Evolutionary conservation across 345 rosid genomes (phyloP).

Genomic region (Limnanthes douglasii): DNA sequence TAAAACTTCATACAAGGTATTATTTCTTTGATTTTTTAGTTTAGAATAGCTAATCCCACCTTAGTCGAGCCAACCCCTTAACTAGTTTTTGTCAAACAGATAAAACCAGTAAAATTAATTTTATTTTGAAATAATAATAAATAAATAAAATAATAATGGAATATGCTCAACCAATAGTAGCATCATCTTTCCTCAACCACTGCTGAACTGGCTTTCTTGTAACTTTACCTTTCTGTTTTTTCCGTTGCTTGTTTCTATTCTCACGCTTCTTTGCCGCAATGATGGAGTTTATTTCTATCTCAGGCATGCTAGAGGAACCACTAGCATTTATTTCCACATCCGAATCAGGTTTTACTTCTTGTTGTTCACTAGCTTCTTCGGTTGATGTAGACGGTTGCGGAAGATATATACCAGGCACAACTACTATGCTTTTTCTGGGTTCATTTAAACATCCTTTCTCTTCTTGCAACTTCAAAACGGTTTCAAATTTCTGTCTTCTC

Average conservation of each 20-base stretch:
- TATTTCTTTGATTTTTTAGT: too few relatives aligned
- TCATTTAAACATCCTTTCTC: slow-evolving; percentile 58
- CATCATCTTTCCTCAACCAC: slow-evolving; percentile 30
- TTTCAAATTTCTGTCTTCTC: slow-evolving; percentile 57
- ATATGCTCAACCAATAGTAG: slow-evolving; percentile 8
- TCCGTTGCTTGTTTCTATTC: too few relatives aligned
- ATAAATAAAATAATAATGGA: too few relatives aligned
- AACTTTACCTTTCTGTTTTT: slow-evolving; percentile 15
- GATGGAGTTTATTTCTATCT: slow-evolving; percentile 9
- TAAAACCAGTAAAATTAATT: too few relatives aligned
- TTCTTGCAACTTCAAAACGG: slow-evolving; percentile 38
- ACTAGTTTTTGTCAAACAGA: too few relatives aligned
- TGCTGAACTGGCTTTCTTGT: slow-evolving; percentile 19
- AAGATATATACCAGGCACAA: slow-evolving; percentile 69
- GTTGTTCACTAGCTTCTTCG: slow-evolving; percentile 21
- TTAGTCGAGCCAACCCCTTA: too few relatives aligned
- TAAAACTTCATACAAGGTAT: too few relatives aligned
- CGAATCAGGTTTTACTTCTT: slow-evolving; percentile 11
- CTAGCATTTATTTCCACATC: slow-evolving; percentile 14
- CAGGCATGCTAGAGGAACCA: slow-evolving; percentile 18
- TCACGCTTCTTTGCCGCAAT: too few relatives aligned
- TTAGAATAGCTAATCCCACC: too few relatives aligned
- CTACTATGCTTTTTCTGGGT: slow-evolving; percentile 32
- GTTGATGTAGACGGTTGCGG: slow-evolving; percentile 19
- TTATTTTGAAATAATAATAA: too few relatives aligned